Evolutionary conservation across 345 rosid species (phyloP).

Genomic region (Arabis alpina): DNA sequence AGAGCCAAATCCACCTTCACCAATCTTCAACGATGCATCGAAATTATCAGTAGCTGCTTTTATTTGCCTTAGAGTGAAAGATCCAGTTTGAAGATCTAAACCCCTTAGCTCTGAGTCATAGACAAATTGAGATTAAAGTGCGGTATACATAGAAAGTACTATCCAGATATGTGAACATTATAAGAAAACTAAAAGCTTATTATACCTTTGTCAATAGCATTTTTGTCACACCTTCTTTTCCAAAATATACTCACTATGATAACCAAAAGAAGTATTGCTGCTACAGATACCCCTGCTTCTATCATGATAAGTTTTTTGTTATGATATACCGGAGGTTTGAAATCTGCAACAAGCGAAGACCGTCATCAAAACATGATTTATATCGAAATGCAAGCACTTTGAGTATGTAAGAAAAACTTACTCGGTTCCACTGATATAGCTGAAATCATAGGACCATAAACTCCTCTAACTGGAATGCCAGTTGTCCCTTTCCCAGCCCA

Average conservation of each 20-base stretch:
- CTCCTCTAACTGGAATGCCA: conserved; percentile 66
- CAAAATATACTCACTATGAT: conserved; percentile 44
- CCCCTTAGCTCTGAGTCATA: conserved; percentile 58
- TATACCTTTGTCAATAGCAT: conserved; percentile 62
- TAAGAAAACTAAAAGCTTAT: conserved; percentile 11
- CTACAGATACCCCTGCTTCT: conserved; percentile 44
- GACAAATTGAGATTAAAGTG: not conserved
- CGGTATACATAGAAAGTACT: not conserved
- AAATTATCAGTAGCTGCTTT: conserved; percentile 74
- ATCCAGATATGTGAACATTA: not conserved
- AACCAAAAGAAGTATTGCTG: conserved; percentile 48
- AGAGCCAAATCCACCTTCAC: conserved; percentile 85
- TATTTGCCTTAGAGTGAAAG: conserved; percentile 62
- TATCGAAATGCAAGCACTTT: not conserved
- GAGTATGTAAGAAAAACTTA: conserved; percentile 39
- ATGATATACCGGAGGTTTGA: conserved; percentile 54
- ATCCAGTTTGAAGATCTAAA: conserved; percentile 71
- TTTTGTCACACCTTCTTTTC: conserved; percentile 59
- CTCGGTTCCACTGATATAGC: conserved; percentile 72
- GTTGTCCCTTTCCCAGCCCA: conserved; percentile 90
- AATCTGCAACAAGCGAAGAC: conserved; percentile 52
- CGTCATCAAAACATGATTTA: not conserved
- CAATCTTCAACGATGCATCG: conserved; percentile 60
- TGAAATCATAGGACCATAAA: conserved; percentile 77
- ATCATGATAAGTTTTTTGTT: conserved; percentile 36